Evolutionary conservation across 495 filamentous ascomycete genomes (phyloP).

Genomic region (Jackrogersella multiformis): DNA sequence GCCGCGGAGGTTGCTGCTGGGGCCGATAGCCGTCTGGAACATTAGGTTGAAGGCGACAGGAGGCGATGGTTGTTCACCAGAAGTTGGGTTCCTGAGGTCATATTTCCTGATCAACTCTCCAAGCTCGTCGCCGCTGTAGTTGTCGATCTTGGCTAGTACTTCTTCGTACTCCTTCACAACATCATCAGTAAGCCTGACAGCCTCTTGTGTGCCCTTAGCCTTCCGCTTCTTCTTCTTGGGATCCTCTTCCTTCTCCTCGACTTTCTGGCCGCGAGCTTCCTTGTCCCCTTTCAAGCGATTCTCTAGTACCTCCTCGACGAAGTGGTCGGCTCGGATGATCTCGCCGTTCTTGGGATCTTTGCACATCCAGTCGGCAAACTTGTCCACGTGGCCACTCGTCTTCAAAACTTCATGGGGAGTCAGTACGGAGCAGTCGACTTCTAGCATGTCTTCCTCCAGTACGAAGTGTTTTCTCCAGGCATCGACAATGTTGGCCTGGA

Average conservation of each 20-base stretch:
- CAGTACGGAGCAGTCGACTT: constrained; percentile 85
- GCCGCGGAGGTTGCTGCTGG: constrained; percentile 65
- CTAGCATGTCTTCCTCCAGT: constrained; percentile 89
- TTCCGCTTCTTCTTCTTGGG: constrained; percentile 57
- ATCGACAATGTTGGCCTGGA: constrained; percentile 88
- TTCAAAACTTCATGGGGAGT: constrained; percentile 92
- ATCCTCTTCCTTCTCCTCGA: constrained; percentile 69
- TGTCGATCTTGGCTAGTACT: constrained; percentile 77
- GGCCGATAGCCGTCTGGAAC: constrained; percentile 79
- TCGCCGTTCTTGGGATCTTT: constrained; percentile 98
- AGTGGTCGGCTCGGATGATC: constrained; percentile 93
- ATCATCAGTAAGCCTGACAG: constrained; percentile 71
- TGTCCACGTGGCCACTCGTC: constrained; percentile 96
- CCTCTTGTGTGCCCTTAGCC: constrained; percentile 64
- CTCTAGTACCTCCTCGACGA: constrained; percentile 94
- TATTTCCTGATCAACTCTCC: constrained; percentile 76
- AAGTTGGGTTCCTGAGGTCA: constrained; percentile 73
- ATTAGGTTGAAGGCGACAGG: constrained; percentile 82
- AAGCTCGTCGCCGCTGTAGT: constrained; percentile 76
- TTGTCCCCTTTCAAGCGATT: constrained; percentile 81
- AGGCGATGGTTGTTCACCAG: constrained; percentile 64
- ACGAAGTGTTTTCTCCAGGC: constrained; percentile 93
- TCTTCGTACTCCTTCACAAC: constrained; percentile 77
- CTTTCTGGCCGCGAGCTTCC: constrained; percentile 76
- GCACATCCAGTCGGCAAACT: constrained; percentile 99